Evolutionary conservation across 345 rosid species (phyloP).

Genomic region (Citropsis articulata): DNA sequence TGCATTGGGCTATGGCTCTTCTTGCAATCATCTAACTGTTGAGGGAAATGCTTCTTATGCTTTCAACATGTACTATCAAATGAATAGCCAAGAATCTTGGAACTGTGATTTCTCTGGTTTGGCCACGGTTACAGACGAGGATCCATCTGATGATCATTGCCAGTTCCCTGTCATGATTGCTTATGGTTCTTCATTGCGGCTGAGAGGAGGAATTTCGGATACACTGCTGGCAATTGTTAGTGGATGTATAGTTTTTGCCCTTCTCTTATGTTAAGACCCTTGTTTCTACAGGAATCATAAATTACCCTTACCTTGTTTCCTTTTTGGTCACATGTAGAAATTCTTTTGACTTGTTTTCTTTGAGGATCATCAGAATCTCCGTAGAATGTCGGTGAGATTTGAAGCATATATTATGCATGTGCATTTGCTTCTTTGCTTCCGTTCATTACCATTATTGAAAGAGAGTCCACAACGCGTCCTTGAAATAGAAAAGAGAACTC

Average conservation of each 20-base stretch:
- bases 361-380: not conserved
- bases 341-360: not conserved
- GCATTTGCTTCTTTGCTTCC: not conserved
- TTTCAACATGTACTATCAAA: constrained; percentile 78
- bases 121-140: constrained; percentile 44
- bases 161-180: constrained; percentile 68
- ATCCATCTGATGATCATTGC: constrained; percentile 66
- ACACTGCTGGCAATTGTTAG: constrained; percentile 5
- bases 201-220: constrained; percentile 15
- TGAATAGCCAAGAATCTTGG: constrained; percentile 55
- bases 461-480: not conserved
- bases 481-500: not conserved
- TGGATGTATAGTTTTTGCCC: constrained; percentile 19
- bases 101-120: constrained; percentile 70
- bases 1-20: constrained; percentile 67
- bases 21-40: constrained; percentile 55
- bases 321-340: not conserved
- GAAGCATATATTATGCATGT: not conserved
- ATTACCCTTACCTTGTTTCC: not conserved
- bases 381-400: no score
- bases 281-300: not conserved
- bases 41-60: constrained; percentile 81
- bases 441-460: not conserved
- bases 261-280: constrained; percentile 9
- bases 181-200: constrained; percentile 22